Conservation (phyloP, 345 rosid genomes). For the Gossypium stocksii region DNA sequence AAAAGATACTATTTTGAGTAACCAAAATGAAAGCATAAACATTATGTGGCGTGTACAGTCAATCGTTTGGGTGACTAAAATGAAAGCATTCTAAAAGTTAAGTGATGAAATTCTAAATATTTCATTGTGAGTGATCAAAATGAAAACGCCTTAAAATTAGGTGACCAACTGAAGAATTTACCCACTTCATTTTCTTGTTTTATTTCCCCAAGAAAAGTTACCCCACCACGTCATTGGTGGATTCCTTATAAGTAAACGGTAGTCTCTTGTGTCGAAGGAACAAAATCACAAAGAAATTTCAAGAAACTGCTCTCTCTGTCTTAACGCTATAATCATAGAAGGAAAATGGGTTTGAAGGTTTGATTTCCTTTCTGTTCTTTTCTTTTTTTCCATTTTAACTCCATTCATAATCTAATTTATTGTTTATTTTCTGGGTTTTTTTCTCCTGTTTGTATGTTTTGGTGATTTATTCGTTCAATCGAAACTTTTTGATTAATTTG, state of each 20-base stretch:
- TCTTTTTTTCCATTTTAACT: not conserved
- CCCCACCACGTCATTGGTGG: not conserved
- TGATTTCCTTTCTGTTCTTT: not conserved
- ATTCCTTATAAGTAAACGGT: not conserved
- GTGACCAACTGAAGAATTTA: no score
- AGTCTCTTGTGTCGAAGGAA: not conserved
- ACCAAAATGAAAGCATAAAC: no score
- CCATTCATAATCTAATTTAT: not conserved
- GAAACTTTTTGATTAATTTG: not conserved
- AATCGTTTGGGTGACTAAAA: no score
- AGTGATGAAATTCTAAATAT: no score
- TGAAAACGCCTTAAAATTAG: no score
- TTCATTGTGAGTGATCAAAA: no score
- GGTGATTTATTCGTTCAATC: not conserved
- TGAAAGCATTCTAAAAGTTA: no score
- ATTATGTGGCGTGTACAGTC: no score
- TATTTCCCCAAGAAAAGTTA: not conserved
- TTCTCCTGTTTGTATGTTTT: not conserved
- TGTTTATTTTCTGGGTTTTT: not conserved
- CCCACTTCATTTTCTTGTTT: no score
- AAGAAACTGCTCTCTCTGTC: not conserved
- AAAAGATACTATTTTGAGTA: no score
- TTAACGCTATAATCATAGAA: not conserved
- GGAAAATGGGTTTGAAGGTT: slow-evolving; percentile 18
- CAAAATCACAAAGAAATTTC: not conserved